Evolutionary conservation across 805 yeast genomes (phyloP), one percentile per base, ranked within the genome.

Genomic region (Priceomyces fermenticarens): DNA sequence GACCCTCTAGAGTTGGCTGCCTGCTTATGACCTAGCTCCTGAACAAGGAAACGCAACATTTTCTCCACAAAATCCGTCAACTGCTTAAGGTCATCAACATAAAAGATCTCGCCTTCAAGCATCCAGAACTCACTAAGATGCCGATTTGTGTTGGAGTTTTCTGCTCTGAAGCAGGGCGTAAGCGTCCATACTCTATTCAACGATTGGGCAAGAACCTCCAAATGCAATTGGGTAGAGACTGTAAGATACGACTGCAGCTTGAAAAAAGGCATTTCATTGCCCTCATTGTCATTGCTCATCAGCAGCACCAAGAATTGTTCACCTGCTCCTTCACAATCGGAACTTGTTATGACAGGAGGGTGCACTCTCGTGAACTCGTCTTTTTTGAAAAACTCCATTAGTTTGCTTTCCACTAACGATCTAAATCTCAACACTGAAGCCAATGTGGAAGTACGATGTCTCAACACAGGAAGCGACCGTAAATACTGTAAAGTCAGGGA

Each of bases 291-390:
- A 37, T 53, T 47, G 38, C 34, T 48, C 4, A 54, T 57, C 1
- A 75, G 63, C 33, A 69, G 72, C 9, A 90, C 64, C 35, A 64
- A 66, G 49, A 93, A 93, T 46, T 86, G 77, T 57, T 93, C 98
- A 3, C 98, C 98, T 3, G 96, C 97, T 12, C 99, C 98, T 65
- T 93, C 99, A 58, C 98, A 91, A 59, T 93, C 99, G 1, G 95
- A 80, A 9, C 87, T 72, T 0, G 99, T 93, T 15, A 91, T 65
- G 10, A 91, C 52, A 6, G 99, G 99, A 3, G 98, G 95, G 17
- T 81, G 71, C 0, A 87, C 88, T 64, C 88, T 90, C 10, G 72
- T 63, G 49, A 87, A 88, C 10, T 75, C 75, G 13, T 73, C 51
- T 0, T 54, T 41, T 13, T 69, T 63, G 58, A 88, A 87, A 51